Conservation (phyloP, 805 yeast species). For the Zygoascus tannicola region DNA sequence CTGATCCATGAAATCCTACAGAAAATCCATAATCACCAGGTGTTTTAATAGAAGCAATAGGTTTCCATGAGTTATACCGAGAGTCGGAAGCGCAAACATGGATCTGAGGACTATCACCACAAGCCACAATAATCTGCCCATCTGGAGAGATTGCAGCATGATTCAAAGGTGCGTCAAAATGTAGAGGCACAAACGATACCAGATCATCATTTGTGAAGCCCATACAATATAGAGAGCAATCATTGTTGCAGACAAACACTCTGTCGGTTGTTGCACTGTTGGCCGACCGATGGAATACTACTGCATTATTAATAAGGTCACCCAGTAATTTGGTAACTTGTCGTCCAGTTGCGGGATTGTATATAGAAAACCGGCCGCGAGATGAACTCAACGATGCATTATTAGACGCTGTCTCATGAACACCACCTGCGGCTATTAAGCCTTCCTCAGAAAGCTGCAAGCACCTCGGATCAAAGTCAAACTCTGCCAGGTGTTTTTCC, state of each 20-base stretch:
- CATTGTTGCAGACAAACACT: conserved; percentile 77
- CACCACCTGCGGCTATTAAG: conserved; percentile 44
- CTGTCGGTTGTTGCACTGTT: conserved; percentile 28
- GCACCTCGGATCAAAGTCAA: conserved; percentile 64
- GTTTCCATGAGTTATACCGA: conserved; percentile 14
- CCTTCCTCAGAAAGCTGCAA: conserved; percentile 46
- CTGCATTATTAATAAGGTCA: conserved; percentile 75
- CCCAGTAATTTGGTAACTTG: conserved; percentile 55
- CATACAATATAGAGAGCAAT: conserved; percentile 56
- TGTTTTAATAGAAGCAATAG: conserved; percentile 40
- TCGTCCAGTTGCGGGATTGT: conserved; percentile 40
- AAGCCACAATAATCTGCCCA: conserved; percentile 45
- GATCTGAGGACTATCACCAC: conserved; percentile 71
- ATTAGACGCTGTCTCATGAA: conserved; percentile 30
- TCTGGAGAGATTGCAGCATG: conserved; percentile 65
- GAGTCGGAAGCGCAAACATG: conserved; percentile 33
- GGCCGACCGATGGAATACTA: conserved; percentile 26
- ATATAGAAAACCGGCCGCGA: conserved; percentile 57
- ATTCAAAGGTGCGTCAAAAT: conserved; percentile 54
- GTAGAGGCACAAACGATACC: conserved; percentile 1
- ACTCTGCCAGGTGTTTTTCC: conserved; percentile 35
- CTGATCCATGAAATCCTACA: conserved; percentile 68
- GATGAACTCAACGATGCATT: conserved; percentile 20
- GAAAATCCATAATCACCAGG: conserved; percentile 76
- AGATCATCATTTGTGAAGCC: conserved; percentile 38